A percentile compares a stretch with the other conserved stretches of the same genome.
Conservation (phyloP, 805 yeast species). For the Clavispora phyllophila region DNA sequence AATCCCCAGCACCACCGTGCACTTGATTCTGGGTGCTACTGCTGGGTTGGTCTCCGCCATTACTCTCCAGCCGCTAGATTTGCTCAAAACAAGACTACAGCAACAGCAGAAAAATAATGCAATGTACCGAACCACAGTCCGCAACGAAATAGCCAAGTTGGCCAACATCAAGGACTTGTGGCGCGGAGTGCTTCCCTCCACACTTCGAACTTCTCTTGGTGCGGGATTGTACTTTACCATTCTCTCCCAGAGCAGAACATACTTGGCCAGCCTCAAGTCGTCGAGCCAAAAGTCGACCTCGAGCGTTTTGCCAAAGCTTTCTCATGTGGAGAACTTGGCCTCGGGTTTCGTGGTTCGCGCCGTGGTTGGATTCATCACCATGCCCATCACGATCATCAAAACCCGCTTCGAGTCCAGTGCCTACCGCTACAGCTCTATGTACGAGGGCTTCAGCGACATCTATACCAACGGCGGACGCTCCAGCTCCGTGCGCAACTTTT, state of each 20-base stretch:
- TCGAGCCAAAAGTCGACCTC: conserved; percentile 22
- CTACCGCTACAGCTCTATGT: conserved; percentile 62
- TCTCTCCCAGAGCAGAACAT: conserved; percentile 55
- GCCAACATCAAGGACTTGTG: conserved; percentile 54
- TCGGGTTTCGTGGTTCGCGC: conserved; percentile 81
- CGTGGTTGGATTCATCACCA: conserved; percentile 75
- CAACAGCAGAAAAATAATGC: conserved; percentile 30
- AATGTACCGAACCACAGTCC: conserved; percentile 23
- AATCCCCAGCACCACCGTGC: conserved; percentile 29
- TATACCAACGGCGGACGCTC: conserved; percentile 22
- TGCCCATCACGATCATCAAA: conserved; percentile 92
- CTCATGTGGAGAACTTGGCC: conserved; percentile 61
- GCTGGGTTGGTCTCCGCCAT: conserved; percentile 84
- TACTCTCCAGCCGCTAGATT: conserved; percentile 80
- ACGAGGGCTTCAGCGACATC: conserved; percentile 56
- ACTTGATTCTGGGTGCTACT: conserved; percentile 72
- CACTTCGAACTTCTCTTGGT: conserved; percentile 84
- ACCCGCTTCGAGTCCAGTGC: conserved; percentile 83
- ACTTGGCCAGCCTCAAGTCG: conserved; percentile 32
- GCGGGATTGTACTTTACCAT: conserved; percentile 80
- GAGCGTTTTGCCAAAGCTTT: conserved; percentile 60
- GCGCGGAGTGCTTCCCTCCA: conserved; percentile 93
- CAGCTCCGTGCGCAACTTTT: conserved; percentile 62
- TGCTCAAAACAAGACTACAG: conserved; percentile 83
- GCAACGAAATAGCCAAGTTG: conserved; percentile 40